Conservation (phyloP, 2,329 filamentous ascomycete species). For the Pseudogymnoascus sp. region DNA sequence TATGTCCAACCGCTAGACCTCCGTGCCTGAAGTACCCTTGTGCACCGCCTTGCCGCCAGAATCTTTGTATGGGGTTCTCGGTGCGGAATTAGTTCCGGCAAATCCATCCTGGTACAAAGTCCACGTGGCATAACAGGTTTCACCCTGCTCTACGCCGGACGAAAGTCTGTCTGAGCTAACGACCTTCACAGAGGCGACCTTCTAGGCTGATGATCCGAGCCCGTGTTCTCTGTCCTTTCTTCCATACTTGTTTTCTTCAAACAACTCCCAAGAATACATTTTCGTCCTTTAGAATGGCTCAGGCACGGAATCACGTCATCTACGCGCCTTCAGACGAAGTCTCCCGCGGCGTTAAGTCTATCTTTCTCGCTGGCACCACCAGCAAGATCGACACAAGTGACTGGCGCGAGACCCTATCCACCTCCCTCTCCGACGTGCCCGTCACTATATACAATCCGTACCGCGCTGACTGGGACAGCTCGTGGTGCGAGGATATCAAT, state of each 20-base stretch:
- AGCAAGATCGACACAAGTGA: constrained; percentile 34
- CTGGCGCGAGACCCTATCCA: constrained; percentile 46
- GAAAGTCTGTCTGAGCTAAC: not conserved
- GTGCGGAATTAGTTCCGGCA: not conserved
- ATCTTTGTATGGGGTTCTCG: not conserved
- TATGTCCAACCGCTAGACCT: not conserved
- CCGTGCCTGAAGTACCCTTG: not conserved
- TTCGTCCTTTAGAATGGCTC: not conserved
- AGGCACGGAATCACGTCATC: not conserved
- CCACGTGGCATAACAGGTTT: not conserved
- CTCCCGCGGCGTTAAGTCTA: constrained; percentile 18
- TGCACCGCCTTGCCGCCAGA: not conserved
- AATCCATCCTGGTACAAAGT: not conserved
- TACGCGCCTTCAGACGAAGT: not conserved
- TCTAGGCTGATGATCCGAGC: not conserved
- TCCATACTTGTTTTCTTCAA: not conserved
- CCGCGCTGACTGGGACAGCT: constrained; percentile 50
- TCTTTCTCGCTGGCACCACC: constrained; percentile 57
- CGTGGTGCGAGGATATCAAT: constrained; percentile 44
- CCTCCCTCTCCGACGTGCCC: constrained; percentile 37
- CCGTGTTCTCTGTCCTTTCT: not conserved
- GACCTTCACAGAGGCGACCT: not conserved
- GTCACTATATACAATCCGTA: constrained; percentile 54
- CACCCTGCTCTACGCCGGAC: not conserved
- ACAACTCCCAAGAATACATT: not conserved